Evolutionary conservation across 2,329 filamentous ascomycete genomes (phyloP), one percentile per base, ranked within the genome.

Genomic region (Dendrostoma leiphaemia): DNA sequence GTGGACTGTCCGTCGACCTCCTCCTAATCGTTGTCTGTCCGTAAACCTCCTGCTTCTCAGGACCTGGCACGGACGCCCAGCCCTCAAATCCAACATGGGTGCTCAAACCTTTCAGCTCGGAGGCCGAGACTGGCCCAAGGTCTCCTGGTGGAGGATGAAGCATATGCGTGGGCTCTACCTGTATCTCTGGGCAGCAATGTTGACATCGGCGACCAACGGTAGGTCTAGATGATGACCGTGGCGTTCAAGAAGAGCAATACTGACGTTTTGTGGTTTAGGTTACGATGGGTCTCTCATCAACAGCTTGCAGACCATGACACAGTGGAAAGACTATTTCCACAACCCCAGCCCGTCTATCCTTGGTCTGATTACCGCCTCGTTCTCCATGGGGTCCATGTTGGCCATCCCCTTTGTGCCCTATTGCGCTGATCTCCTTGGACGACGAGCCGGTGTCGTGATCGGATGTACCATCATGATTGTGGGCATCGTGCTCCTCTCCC

Each of bases 221-320:
- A 70, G 21, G 51, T 17, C 8, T 1, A 10, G 15, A 8, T 7
- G 7, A 13, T 9, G 10, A 2, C 2, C 4, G 21, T 38, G 5
- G 15, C 17, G 13, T 4, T 38, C 15, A 6, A 19, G 9, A 15
- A 19, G 4, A 17, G n/a, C 35, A 19, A 19, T 10, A 38, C 35
- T 38, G 13, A 38, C 15, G n/a, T n/a, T n/a, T n/a, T n/a, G n/a
- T n/a, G n/a, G 1, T 23, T 5, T 19, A 57, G 73, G 72, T 12
- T 76, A 72, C 53, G 73, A 75, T 50, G 71, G 71, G 23, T 74
- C 71, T 10, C 68, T 78, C 62, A 72, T 77, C 68, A 78, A 77
- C 51, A 74, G 74, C 57, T 61, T 78, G 23, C 74, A 77, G 58
- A 69, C 74, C 4, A 69, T 81, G 52, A 51, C 60, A 1, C 64